Evolutionary conservation across 1,139 yeast genomes (phyloP), one percentile per base, ranked within the genome.

Genomic region (Saccharomyces hybrid): DNA sequence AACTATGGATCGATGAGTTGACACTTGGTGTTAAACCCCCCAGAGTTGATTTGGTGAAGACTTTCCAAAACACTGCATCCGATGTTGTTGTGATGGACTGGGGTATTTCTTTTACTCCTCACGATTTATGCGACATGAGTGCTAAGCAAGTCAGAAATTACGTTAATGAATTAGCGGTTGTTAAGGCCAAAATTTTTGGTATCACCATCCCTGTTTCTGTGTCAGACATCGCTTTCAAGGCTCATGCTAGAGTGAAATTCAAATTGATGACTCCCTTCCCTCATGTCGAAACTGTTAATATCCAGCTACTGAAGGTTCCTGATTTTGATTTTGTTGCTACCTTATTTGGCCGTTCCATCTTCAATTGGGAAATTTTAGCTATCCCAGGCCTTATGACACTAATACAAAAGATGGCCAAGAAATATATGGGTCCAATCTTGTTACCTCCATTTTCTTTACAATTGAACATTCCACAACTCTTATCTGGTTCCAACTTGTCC

Each of bases 71-170:
- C 58, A 90, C 96, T 28, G 84, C 82, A 29, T 88, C 86, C 58
- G 96, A 91, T 65, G 85, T 91, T 56, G 95, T 91, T 25, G 96
- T 93, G 52, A 90, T 95, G 96, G 95, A 93, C 74, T 91, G 96
- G 96, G 83, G 85, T 52, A 75, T 85, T 55, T 84, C 96, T 1
- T 88, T 90, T 72, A 86, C 89, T 34, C 98, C 99, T n/a, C 88
- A 88, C 69, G 88, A 89, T 50, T 71, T 80, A 53, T 84, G 84
- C 53, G 99, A 93, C 69, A 74, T 88, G 61, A 88, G 88, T 57
- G 80, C 82, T 46, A 88, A 91, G 64, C 96, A 91, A 70, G 70
- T 86, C 72, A 87, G 85, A 66, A 87, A 83, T 67, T 82, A 82
- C 61, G 91, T 89, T 46, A 90, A 90, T 70, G 96, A 91, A 64